A percentile compares a stretch with the other conserved stretches of the same genome.
Conservation (phyloP, 179 eudicot genomes). For the Drosera spatulata region DNA sequence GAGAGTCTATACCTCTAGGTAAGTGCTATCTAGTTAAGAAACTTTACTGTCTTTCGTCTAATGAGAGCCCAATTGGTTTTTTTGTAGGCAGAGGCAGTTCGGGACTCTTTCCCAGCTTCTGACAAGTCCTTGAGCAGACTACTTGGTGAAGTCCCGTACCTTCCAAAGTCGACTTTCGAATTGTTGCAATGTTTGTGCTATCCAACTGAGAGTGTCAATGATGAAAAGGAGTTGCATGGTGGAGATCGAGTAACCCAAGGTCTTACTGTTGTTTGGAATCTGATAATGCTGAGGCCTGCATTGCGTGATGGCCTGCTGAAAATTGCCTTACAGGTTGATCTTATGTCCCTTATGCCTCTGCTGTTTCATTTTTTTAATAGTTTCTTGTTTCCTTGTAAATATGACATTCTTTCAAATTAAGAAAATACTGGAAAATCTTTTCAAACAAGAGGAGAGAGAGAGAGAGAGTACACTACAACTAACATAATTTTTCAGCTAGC, state of each 20-base stretch:
- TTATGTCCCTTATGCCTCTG: conserved; percentile 1
- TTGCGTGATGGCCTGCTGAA: conserved; percentile 59
- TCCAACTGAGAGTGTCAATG: conserved; percentile 53
- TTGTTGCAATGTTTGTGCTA: conserved; percentile 66
- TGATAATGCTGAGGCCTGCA: conserved; percentile 76
- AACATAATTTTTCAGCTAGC: no score
- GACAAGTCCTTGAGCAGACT: conserved; percentile 81
- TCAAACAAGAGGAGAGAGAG: no score
- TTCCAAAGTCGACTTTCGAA: conserved; percentile 65
- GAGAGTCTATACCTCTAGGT: no score
- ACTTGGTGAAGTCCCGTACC: conserved; percentile 79
- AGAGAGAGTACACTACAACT: no score
- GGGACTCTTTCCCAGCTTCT: conserved; percentile 87
- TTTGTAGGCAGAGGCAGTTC: conserved; percentile 75
- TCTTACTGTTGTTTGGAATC: conserved; percentile 83
- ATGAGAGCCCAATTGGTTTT: background rate
- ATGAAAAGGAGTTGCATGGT: conserved; percentile 56
- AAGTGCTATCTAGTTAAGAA: no score
- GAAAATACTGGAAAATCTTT: no score
- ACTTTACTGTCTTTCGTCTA: no score
- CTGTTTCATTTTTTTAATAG: background rate
- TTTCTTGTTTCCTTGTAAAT: background rate
- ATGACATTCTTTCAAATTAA: no score
- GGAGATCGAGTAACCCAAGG: conserved; percentile 98
- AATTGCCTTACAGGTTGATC: conserved; percentile 79